These are phyloP conservation scores for Cercospora berteroae DNA, from an alignment of 2,329 filamentous ascomycete genomes.

Conservation along the genomic window DNA sequence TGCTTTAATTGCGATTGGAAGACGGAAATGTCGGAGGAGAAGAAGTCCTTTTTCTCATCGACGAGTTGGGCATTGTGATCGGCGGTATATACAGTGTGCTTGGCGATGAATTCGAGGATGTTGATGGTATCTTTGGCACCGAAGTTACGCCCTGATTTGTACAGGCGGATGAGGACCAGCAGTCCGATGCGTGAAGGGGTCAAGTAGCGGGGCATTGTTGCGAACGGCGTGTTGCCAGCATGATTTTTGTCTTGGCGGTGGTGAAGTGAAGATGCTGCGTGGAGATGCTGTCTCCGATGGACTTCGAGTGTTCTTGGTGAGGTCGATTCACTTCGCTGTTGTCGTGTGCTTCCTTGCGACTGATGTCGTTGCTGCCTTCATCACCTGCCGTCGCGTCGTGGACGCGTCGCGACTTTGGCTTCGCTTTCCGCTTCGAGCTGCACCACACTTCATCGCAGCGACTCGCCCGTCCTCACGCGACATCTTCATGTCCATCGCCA, in stretches of 20 bases:
- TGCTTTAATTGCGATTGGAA: slow-evolving; percentile 25
- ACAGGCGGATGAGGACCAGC: slow-evolving; percentile 76
- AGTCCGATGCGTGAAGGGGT: slow-evolving; percentile 87
- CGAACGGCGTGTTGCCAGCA: not conserved
- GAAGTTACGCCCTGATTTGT: slow-evolving; percentile 43
- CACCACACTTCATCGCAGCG: not conserved
- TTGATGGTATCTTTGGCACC: slow-evolving; percentile 52
- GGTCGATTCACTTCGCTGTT: not conserved
- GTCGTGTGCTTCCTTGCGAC: not conserved
- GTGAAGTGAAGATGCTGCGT: not conserved
- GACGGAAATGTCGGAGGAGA: slow-evolving; percentile 17
- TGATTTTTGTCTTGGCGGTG: not conserved
- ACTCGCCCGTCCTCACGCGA: not conserved
- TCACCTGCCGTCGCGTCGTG: slow-evolving; percentile 5
- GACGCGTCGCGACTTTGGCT: slow-evolving; percentile 3
- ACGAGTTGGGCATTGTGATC: slow-evolving; percentile 19
- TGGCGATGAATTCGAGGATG: slow-evolving; percentile 75
- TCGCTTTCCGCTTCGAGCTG: not conserved
- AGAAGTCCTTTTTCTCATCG: slow-evolving; percentile 20
- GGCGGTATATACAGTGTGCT: slow-evolving; percentile 51
- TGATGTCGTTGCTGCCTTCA: not conserved
- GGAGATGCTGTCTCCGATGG: not conserved
- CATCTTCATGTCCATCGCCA: not conserved
- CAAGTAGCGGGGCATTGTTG: slow-evolving; percentile 71
- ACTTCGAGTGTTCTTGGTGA: not conserved